Percentiles rank a stretch among this genome's conserved stretches.
Conservation (phyloP, 2,329 filamentous ascomycete species). For the Monilinia fructigena region DNA sequence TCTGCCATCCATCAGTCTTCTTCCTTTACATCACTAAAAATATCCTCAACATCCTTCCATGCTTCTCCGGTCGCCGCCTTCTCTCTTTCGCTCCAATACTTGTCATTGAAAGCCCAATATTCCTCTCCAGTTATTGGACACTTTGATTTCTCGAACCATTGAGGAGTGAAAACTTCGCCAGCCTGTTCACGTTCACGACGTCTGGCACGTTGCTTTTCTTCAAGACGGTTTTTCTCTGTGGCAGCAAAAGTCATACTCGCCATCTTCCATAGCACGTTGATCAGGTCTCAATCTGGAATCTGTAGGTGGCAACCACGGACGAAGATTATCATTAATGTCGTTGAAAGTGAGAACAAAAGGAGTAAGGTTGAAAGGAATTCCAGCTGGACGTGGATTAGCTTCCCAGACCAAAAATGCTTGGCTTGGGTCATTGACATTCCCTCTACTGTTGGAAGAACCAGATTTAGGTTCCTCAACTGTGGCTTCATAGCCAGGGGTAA, state of each 20-base stretch:
- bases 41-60: conserved; percentile 42
- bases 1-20: conserved; percentile 2
- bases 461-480: conserved; percentile 57
- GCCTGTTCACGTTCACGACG: conserved; percentile 69
- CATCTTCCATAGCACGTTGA: conserved; percentile 97
- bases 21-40: conserved; percentile 34
- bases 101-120: conserved; percentile 85
- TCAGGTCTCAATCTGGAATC: conserved; percentile 92
- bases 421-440: conserved; percentile 62
- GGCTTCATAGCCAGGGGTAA: conserved; percentile 87
- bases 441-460: conserved; percentile 43
- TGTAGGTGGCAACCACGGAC: conserved; percentile 78
- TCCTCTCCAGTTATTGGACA: conserved; percentile 82
- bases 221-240: conserved; percentile 88
- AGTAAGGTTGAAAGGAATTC: conserved; percentile 95
- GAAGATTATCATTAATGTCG: conserved; percentile 80
- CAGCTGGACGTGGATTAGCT: conserved; percentile 73
- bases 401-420: conserved; percentile 93
- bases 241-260: conserved; percentile 95
- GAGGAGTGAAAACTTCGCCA: conserved; percentile 78
- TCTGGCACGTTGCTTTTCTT: conserved; percentile 83
- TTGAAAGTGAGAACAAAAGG: conserved; percentile 95
- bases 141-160: conserved; percentile 76
- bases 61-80: conserved; percentile 34
- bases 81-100: conserved; percentile 77